These are phyloP conservation scores for Eucalyptus fibrosa DNA, from an alignment of 345 rosid genomes.

Conservation along the genomic window DNA sequence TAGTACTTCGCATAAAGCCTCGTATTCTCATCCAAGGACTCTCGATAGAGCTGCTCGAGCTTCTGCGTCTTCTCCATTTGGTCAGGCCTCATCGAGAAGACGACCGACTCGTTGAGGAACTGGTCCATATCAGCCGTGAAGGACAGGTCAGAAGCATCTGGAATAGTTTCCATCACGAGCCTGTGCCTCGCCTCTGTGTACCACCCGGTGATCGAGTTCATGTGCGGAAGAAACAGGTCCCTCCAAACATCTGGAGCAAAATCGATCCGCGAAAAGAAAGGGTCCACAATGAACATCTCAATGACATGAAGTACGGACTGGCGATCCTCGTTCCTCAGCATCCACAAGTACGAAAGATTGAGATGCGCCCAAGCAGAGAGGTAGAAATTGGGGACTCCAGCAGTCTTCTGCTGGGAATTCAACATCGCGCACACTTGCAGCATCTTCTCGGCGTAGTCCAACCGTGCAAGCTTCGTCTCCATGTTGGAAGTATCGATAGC, in stretches of 20 bases:
- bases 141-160: constrained; percentile 44
- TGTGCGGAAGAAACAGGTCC: constrained; percentile 47
- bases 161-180: constrained; percentile 42
- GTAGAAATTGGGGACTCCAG: constrained; percentile 61
- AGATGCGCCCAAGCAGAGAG: constrained; percentile 69
- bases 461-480: constrained; percentile 46
- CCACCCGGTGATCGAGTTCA: constrained; percentile 62
- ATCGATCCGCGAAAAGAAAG: constrained; percentile 55
- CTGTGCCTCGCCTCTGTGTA: constrained; percentile 49
- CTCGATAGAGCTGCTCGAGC: constrained; percentile 43
- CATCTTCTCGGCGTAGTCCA: constrained; percentile 62
- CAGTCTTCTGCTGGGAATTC: constrained; percentile 36
- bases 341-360: constrained; percentile 51
- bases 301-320: constrained; percentile 32
- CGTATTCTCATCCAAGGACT: constrained; percentile 46
- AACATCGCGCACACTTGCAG: constrained; percentile 56
- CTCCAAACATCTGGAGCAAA: constrained; percentile 63
- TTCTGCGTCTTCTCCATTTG: constrained; percentile 39
- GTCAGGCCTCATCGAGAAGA: constrained; percentile 44
- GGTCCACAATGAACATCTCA: constrained; percentile 55
- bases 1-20: constrained; percentile 44
- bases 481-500: constrained; percentile 43
- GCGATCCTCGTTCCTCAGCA: constrained; percentile 15
- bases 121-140: constrained; percentile 45
- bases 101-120: constrained; percentile 39